Conservation (phyloP, 1,284 basidiomycete species). For the Porodaedalea pini region DNA sequence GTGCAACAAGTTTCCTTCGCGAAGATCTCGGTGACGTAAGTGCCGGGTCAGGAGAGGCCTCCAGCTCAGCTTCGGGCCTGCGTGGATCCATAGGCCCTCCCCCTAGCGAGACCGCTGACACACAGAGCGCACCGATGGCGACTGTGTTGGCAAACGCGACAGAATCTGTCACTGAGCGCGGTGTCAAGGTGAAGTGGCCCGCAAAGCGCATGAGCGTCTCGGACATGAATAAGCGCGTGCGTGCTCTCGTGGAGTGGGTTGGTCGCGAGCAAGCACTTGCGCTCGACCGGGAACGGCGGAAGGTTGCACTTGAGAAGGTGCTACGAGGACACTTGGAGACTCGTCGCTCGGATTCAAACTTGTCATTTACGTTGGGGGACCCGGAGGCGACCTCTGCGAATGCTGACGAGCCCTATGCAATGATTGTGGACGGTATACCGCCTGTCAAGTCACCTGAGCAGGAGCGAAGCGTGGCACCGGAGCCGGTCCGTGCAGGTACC, state of each 20-base stretch:
- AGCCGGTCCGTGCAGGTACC: conserved; percentile 11
- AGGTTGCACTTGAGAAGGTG: conserved; percentile 54
- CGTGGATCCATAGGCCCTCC: background rate
- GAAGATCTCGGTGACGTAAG: conserved; percentile 5
- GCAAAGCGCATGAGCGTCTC: conserved; percentile 90
- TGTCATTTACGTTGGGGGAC: background rate
- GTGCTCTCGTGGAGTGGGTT: conserved; percentile 90
- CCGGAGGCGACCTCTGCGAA: conserved; percentile 25
- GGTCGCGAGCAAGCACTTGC: conserved; percentile 79
- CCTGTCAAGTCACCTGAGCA: conserved; percentile 24
- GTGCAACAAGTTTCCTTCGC: conserved; percentile 21
- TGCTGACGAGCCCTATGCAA: conserved; percentile 26
- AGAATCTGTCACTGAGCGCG: conserved; percentile 55
- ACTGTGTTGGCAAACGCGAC: conserved; percentile 4
- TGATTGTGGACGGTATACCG: conserved; percentile 15
- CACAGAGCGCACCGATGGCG: conserved; percentile 18
- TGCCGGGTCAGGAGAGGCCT: conserved; percentile 29
- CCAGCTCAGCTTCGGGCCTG: conserved; percentile 21
- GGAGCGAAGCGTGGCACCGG: conserved; percentile 23
- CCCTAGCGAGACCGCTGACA: conserved; percentile 25
- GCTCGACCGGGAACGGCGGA: conserved; percentile 65
- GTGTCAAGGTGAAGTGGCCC: conserved; percentile 93
- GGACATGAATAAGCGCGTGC: conserved; percentile 96
- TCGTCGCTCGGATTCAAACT: background rate
- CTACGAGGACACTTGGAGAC: background rate